Percentiles rank a stretch among this genome's conserved stretches.
Conservation (phyloP, 23 red algal genomes). For the Gracilaria domingensis region DNA sequence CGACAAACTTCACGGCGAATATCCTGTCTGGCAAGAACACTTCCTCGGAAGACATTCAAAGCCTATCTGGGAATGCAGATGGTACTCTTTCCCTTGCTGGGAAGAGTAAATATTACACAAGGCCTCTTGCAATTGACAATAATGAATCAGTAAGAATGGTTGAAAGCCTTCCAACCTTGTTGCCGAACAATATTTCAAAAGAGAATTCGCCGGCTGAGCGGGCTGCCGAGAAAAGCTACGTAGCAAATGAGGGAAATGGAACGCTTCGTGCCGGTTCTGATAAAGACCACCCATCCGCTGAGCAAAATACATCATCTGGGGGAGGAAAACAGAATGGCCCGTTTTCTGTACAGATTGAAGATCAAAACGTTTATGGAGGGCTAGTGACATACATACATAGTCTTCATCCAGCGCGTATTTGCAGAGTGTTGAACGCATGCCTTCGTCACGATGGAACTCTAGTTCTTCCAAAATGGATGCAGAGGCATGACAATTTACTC, state of each 20-base stretch:
- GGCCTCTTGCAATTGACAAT: background rate
- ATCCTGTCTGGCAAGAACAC: background rate
- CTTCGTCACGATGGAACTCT: conserved; percentile 59
- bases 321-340: background rate
- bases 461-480: conserved; percentile 78
- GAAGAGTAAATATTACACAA: background rate
- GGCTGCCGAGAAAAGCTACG: background rate
- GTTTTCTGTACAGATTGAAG: conserved; percentile 39
- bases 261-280: background rate
- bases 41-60: background rate
- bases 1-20: background rate
- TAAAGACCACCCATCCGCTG: background rate
- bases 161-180: background rate
- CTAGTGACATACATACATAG: conserved; percentile 66
- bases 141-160: background rate
- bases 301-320: background rate
- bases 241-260: background rate
- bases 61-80: background rate
- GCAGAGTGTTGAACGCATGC: conserved; percentile 66
- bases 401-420: conserved; percentile 60
- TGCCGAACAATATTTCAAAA: background rate
- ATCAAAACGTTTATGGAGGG: conserved; percentile 65
- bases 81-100: background rate
- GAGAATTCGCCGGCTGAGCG: background rate
- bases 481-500: conserved; percentile 66